phyloP scores from a whole-genome alignment of 2,329 filamentous ascomycete species.

The Clonostachys rhizophaga region DNA sequence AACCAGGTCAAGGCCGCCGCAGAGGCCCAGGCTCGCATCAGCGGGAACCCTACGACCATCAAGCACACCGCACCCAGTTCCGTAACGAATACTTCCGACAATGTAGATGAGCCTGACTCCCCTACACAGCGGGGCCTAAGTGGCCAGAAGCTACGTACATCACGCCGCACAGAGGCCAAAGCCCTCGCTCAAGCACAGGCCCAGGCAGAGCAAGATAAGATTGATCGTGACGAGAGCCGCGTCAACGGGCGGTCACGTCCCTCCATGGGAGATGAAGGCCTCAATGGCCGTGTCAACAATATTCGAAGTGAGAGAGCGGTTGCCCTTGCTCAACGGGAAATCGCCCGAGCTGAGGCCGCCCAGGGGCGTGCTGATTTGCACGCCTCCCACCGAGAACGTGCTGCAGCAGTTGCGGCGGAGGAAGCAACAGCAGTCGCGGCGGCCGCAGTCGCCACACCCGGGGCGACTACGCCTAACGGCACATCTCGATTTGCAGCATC shows the following conservation, averaged over 20 bases:
- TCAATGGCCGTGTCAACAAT: not conserved
- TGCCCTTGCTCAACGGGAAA: slow-evolving; percentile 43
- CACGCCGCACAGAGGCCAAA: slow-evolving; percentile 30
- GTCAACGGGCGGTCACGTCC: not conserved
- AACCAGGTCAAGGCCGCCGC: slow-evolving; percentile 49
- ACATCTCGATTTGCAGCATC: slow-evolving; percentile 34
- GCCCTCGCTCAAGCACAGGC: not conserved
- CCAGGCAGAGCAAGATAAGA: not conserved
- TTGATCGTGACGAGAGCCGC: not conserved
- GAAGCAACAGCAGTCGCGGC: slow-evolving; percentile 14
- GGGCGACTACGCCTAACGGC: slow-evolving; percentile 12
- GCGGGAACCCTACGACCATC: slow-evolving; percentile 7
- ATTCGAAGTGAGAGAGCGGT: slow-evolving; percentile 23
- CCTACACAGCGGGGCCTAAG: not conserved
- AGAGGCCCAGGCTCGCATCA: slow-evolving; percentile 40
- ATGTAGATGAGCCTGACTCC: slow-evolving; percentile 10
- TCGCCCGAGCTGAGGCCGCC: slow-evolving; percentile 43
- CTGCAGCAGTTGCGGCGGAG: slow-evolving; percentile 18
- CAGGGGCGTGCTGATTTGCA: slow-evolving; percentile 47
- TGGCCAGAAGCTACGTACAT: slow-evolving; percentile 35
- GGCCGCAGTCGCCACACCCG: slow-evolving; percentile 8
- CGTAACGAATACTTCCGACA: not conserved
- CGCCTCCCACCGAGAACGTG: slow-evolving; percentile 33
- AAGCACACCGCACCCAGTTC: slow-evolving; percentile 9
- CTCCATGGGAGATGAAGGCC: not conserved